These are phyloP conservation scores for Globisporangium nodosum DNA, from an alignment of 352 stramenopile genomes.

Conservation along the genomic window DNA sequence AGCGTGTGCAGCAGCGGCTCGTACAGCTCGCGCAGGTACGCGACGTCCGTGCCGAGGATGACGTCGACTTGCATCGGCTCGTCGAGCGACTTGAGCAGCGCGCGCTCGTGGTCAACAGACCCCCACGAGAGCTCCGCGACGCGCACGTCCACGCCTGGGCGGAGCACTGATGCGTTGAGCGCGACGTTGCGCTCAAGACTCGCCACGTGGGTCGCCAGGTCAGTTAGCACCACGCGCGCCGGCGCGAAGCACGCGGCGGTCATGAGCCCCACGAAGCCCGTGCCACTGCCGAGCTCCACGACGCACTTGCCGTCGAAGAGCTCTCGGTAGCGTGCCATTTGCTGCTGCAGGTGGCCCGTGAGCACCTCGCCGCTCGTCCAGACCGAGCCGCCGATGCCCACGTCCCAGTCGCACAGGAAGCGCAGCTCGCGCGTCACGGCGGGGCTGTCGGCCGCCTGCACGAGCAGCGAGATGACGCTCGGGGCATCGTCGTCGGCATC, in stretches of 20 bases:
- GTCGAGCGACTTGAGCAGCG: slow-evolving; percentile 24
- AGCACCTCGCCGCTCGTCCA: slow-evolving; percentile 82
- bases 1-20: slow-evolving; percentile 68
- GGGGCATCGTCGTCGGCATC: not conserved
- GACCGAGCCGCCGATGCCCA: slow-evolving; percentile 77
- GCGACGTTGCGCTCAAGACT: slow-evolving; percentile 58
- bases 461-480: slow-evolving; percentile 35
- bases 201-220: slow-evolving; percentile 50
- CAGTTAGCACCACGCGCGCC: slow-evolving; percentile 53
- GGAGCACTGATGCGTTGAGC: slow-evolving; percentile 30
- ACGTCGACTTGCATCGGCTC: slow-evolving; percentile 38
- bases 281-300: slow-evolving; percentile 75
- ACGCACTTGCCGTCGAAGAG: slow-evolving; percentile 59
- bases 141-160: slow-evolving; percentile 33
- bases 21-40: slow-evolving; percentile 72
- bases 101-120: slow-evolving; percentile 28
- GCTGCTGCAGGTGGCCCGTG: slow-evolving; percentile 46
- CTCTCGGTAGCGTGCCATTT: slow-evolving; percentile 36
- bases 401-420: slow-evolving; percentile 76
- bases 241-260: slow-evolving; percentile 56
- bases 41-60: slow-evolving; percentile 79
- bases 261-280: slow-evolving; percentile 69
- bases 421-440: slow-evolving; percentile 28
- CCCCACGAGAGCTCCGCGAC: slow-evolving; percentile 63
- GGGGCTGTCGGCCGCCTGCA: slow-evolving; percentile 29